Evolutionary conservation across 805 yeast genomes (phyloP).

Genomic region (Saccharomycopsis fibuligera): DNA sequence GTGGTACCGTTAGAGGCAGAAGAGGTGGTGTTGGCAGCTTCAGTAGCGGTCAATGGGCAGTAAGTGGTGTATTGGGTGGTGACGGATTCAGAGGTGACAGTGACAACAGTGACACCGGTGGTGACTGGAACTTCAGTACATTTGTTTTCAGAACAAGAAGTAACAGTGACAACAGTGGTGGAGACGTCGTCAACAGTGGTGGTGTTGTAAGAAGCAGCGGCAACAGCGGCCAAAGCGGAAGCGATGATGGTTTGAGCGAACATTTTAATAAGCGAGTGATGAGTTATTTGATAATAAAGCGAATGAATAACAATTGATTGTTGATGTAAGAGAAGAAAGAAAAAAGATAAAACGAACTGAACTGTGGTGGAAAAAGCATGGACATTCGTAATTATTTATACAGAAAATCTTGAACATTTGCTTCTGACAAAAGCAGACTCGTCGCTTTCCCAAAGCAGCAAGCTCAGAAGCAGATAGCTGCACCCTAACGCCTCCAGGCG

Average conservation of each 20-base stretch:
- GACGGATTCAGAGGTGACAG: conserved; percentile 19
- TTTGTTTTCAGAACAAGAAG: conserved; percentile 27
- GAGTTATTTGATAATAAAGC: background rate
- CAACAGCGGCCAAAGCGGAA: conserved; percentile 22
- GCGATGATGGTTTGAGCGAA: conserved; percentile 18
- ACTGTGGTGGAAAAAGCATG: no score
- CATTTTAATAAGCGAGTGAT: conserved; percentile 10
- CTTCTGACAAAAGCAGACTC: no score
- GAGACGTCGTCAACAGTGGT: conserved; percentile 21
- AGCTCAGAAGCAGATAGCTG: no score
- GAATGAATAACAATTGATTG: conserved; percentile 2
- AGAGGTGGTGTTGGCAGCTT: conserved; percentile 15
- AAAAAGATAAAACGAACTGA: background rate
- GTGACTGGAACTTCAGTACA: conserved; percentile 24
- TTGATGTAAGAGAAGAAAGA: background rate
- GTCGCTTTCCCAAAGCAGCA: no score
- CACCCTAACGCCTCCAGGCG: no score
- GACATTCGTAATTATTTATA: no score
- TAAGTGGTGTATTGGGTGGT: conserved; percentile 33
- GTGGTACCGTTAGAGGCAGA: no score
- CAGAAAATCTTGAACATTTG: no score
- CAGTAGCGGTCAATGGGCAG: conserved; percentile 27
- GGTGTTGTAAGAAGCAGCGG: conserved; percentile 24
- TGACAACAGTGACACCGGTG: conserved; percentile 16
- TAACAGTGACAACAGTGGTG: conserved; percentile 29